Evolutionary conservation across 1,139 yeast species (phyloP), one percentile per base, ranked within the genome.

Genomic region (Ogataea hybrid): DNA sequence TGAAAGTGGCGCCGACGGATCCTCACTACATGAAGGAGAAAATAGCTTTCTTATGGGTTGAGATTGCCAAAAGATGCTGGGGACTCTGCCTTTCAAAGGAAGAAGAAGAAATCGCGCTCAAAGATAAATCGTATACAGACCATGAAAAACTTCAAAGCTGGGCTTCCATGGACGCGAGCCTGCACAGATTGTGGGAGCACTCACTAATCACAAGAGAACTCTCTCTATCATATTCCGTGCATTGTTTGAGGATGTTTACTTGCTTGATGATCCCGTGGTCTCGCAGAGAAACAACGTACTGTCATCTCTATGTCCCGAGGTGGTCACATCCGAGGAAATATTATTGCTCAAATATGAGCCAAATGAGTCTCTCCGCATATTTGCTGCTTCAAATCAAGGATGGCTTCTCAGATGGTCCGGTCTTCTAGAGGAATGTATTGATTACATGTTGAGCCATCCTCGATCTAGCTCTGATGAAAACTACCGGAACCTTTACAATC

Each of bases 1-100:
- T 70, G 35, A 75, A 79, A 44, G 74, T 84, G 1, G 62, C 69
- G 14, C 66, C 69, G n/a, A 62, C 67, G 18, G 97, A 92, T 61
- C 96, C 97, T 9, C 92, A 89, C 63, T 94, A 83, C 54, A 71
- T 94, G 43, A 87, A 84, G 57, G 97, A 90, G 58, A 94, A 94
- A 63, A 62, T 90, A 37, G 95, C 97, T 4, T 82, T 79, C 51
- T 66, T 92, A 18, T 90, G 97, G 97, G 96, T 87, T 0, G 84
- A 89, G 31, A 71, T 92, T 10, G 95, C 96, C n/a, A 92, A 94
- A 59, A 73, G 95, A 42, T 75, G 80, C 29, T 94, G 98, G 98
- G 97, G 97, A 8, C 70, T 73, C 37, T 57, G 57, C 39, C 46
- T 59, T 6, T 45, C 51, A 3, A 50, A 47, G 27, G 44, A 47